Evolutionary conservation across 306 rosid genomes (phyloP), one percentile per base, ranked within the genome.

Genomic region (Gleditsia sinensis): DNA sequence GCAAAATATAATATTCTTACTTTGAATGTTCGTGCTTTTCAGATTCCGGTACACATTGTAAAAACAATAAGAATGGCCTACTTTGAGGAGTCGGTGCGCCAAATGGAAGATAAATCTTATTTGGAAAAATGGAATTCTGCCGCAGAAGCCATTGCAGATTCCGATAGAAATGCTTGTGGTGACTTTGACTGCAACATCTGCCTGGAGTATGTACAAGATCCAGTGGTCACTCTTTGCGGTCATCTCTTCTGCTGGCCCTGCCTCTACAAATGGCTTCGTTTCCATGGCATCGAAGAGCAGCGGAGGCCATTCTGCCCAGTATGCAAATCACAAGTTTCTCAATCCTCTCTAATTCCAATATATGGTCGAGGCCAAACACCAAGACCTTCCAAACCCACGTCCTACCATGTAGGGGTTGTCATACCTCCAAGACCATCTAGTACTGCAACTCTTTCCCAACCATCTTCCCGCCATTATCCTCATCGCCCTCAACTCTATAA

Each of bases 171-270:
- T 40, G 77, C 81, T 11, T 77, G 89, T 2, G 68, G 80, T 54
- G 86, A 81, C 27, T 94, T 94, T 45, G 97, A 94, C 34, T 94
- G 98, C 91, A 94, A 88, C 88, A 94, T 94, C 73, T 94, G 98
- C 71, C 78, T 94, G 16, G 97, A 90, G 10, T 14, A 78, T 16
- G 92, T 91, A 75, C 91, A 81, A 54, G 98, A 94, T 51, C 98
- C 98, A 0, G 98, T 94, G 58, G 92, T 91, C 42, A 94, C 98
- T n/a, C 96, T 91, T 14, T 94, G 98, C 58, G 98, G 98, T 20
- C 98, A 91, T 73, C 94, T 94, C 77, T 94, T 79, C 75, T 94
- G 98, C 90, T 94, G 98, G 98, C 93, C 97, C 28, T 94, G 98
- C 91, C 80, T 94, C 17, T 94, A 91, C 85, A 88, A 87, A 70